Percentiles rank a stretch among this genome's conserved stretches.
Evolutionary conservation across 768 basidiomycete species (phyloP).

Genomic region (Termitomyces sp.): DNA sequence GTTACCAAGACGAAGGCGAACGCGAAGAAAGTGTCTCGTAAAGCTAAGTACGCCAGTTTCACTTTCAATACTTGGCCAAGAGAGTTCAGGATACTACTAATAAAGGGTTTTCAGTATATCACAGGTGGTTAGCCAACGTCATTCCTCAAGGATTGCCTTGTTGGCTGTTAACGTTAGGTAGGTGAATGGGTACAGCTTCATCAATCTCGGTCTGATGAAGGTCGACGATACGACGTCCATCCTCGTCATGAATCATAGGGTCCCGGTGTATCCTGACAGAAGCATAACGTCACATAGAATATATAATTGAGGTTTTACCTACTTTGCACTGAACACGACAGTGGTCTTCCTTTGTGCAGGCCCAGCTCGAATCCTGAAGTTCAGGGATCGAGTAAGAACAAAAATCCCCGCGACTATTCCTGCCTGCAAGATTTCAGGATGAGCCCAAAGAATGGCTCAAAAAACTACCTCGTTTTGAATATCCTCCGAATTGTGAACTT

Average conservation of each 20-base stretch:
- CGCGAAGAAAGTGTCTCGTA: not conserved
- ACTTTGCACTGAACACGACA: not conserved
- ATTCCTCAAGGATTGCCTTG: not conserved
- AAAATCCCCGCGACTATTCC: conserved; percentile 37
- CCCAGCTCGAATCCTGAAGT: conserved; percentile 35
- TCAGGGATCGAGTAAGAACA: conserved; percentile 34
- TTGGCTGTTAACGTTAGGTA: not conserved
- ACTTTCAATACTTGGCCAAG: not conserved
- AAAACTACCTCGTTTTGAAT: conserved; percentile 2
- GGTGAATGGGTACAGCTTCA: not conserved
- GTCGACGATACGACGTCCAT: not conserved
- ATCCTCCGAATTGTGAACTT: conserved; percentile 20
- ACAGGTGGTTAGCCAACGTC: too few relatives aligned
- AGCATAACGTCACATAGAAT: not conserved
- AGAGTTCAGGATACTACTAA: too few relatives aligned
- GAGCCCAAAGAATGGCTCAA: not conserved
- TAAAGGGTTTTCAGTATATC: too few relatives aligned
- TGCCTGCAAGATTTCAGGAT: conserved; percentile 16
- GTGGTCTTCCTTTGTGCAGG: conserved; percentile 1
- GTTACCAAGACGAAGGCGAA: too few relatives aligned
- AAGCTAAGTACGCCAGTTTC: not conserved
- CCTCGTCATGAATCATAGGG: not conserved
- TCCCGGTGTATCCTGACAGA: not conserved
- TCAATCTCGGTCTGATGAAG: not conserved
- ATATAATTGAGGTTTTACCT: not conserved